Evolutionary conservation across 176 grass and related monocot genomes (phyloP), one percentile per base, ranked within the genome.

Genomic region (Phoenix roebelenii): DNA sequence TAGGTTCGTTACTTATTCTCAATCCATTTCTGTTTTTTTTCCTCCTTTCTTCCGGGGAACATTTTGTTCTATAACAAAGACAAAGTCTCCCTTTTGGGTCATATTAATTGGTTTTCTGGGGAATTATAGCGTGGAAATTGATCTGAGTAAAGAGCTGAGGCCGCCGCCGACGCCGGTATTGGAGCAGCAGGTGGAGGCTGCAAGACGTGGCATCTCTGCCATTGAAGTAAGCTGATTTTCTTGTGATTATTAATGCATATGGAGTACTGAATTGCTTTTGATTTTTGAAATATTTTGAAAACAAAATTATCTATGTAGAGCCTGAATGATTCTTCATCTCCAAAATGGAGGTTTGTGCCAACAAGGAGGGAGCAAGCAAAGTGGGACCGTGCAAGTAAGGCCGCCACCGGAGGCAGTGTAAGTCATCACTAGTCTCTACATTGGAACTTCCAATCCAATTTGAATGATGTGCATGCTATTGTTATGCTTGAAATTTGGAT

Each of bases 91-190:
- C 35, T 14, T 44, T 44, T 44, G 2, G 35, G 35, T 44, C 7
- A 44, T 44, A 44, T 44, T 44, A 44, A 44, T 24, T 22, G 3
- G 44, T 63, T 53, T 18, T 2, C 9, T 44, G 49, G 35, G 19
- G 12, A 56, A 39, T 76, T 81, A 49, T 62, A 98, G 93, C 39
- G 60, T 98, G 56, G 87, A 98, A 26, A 76, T 92, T 74, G 93
- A 98, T 76, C 77, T 98, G 66, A 98, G 87, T 68, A 81, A 92
- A 64, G 93, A 98, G 80, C 84, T 98, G 80, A 72, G 60, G 72
- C 77, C 61, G 19, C 87, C 87, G 15, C 62, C 76, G 32, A 88
- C 80, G 76, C 82, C 87, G 39, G 82, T 97, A 50, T 60, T 92
- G 73, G 51, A 76, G 61, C 78, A 83, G 57, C 93, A 97, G 82